Evolutionary conservation across 352 stramenopile genomes (phyloP), one percentile per base, ranked within the genome.

Genomic region (Globisporangium solare): DNA sequence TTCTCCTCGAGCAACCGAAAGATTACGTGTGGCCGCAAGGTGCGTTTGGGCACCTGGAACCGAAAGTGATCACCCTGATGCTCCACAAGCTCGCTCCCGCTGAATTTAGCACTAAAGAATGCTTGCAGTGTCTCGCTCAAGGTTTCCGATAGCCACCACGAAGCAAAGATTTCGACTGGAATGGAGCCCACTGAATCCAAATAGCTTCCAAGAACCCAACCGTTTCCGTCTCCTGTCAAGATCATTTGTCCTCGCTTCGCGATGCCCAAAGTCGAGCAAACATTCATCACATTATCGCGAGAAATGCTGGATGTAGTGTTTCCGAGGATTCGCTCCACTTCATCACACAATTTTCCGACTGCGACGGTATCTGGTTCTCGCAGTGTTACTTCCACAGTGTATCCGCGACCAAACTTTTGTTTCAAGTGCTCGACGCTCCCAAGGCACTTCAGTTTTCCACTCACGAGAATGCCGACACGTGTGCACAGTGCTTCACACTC

Each of bases 341-440:
- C 21, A 17, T 56, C 48, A 18, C 66, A 37, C 24, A 61, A 11
- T 32, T 46, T 37, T 7, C 24, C 13, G 31, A 73, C 13, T 21
- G 50, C 58, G 6, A 66, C n/a, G 31, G 52, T 14, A 39, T 64
- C 49, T n/a, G 73, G 77, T 18, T 79, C 63, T 11, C 58, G 52
- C 2, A 91, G 56, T 46, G 86, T 88, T 3, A 88, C 72, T 47
- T 97, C 88, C 14, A 98, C 72, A 18, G 96, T 92, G 67, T 94
- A 98, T 0, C 95, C 96, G 54, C 89, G 76, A 14, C 96, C 97
- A 64, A 98, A 99, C 58, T 97, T 97, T 49, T 83, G 87, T 77
- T 99, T 99, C 47, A 99, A 66, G 58, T 98, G 92, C 67, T 98
- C 74, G 2, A 89, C 72, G 15, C 67, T 95, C 31, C 90, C 91